Base-by-base conservation (phyloP, 768 basidiomycete genomes). In the Hypsizygus marmoreus region DNA sequence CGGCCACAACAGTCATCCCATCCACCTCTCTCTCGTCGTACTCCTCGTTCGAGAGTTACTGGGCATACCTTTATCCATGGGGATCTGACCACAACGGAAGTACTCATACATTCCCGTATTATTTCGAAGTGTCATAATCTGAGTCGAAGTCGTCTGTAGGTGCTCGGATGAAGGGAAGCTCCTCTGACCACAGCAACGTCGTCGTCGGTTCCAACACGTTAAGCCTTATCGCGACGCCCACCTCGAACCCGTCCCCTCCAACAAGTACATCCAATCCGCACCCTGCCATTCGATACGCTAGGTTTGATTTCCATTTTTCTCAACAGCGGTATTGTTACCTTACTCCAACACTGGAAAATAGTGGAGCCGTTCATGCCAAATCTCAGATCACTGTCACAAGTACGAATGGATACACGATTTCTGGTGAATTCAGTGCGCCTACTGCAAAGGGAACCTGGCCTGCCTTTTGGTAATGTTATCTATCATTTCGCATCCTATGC, bases 21-120 rank as follows among this genome's bases (percentile, higher is more conserved):
- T 57, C 66, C 5, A 63, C 55, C 16, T 73, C 72, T 3, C 72
- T 75, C 52, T 66, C 63, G n/a, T 67, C 64, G 8, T 63, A 65
- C 43, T 57, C 71, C 4, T 58, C 59, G 5, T 65, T 75, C 20
- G 71, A 72, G 49, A 63, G 45, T 11, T 74, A 61, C 47, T 75
- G 71, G 71, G 59, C 59, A 17, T 74, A 75, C 50, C 60, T 74
- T 19, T 75, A 75, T 46, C 73, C 73, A 5, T 75, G 73, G 73
- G 73, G 73, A 5, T 69, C 70, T 24, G 72, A 74, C 37, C 73
- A 74, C 54, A 74, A 74, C 40, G 73, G 73, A 43, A 69, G 72
- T 74, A 45, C 4, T n/a, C n/a, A n/a, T n/a, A n/a, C n/a, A 70
- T 63, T 7, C 16, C 19, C 9, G 10, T 23, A 6, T 13, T 12